Percentiles rank a stretch among this genome's conserved stretches.
phyloP scores from a whole-genome alignment of 2,329 filamentous ascomycete genomes.

The Colletotrichum tropicicola region DNA sequence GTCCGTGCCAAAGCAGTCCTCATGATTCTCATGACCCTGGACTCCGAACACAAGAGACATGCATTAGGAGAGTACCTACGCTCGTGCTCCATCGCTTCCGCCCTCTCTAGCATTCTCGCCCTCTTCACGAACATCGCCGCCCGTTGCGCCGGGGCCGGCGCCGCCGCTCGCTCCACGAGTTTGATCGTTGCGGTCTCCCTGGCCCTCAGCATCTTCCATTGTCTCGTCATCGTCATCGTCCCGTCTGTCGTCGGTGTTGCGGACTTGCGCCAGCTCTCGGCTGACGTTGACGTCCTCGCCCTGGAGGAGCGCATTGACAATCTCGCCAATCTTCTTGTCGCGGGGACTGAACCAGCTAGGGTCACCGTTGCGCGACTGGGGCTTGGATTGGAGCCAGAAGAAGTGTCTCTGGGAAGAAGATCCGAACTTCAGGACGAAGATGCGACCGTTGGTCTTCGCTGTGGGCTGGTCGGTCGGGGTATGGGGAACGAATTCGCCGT shows the following conservation, averaged over 20 bases:
- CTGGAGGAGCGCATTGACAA: conserved; percentile 85
- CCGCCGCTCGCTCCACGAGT: conserved; percentile 75
- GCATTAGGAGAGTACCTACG: conserved; percentile 77
- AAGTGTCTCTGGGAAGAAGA: conserved; percentile 91
- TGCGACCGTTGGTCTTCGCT: conserved; percentile 82
- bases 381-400: conserved; percentile 96
- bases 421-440: conserved; percentile 92
- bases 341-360: conserved; percentile 83
- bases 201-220: conserved; percentile 80
- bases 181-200: conserved; percentile 66
- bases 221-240: conserved; percentile 77
- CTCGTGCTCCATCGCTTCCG: conserved; percentile 96
- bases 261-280: conserved; percentile 73
- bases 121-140: conserved; percentile 90
- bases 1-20: conserved; percentile 10
- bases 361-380: conserved; percentile 75
- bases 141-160: conserved; percentile 86
- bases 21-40: conserved; percentile 13
- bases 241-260: conserved; percentile 56
- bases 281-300: conserved; percentile 88
- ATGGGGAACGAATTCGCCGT: conserved; percentile 88
- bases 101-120: conserved; percentile 89
- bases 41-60: conserved; percentile 16
- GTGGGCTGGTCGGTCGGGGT: conserved; percentile 61
- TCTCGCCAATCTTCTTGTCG: conserved; percentile 86